phyloP scores from a whole-genome alignment of 1,139 yeast genomes.

The Taphrina pruni region DNA sequence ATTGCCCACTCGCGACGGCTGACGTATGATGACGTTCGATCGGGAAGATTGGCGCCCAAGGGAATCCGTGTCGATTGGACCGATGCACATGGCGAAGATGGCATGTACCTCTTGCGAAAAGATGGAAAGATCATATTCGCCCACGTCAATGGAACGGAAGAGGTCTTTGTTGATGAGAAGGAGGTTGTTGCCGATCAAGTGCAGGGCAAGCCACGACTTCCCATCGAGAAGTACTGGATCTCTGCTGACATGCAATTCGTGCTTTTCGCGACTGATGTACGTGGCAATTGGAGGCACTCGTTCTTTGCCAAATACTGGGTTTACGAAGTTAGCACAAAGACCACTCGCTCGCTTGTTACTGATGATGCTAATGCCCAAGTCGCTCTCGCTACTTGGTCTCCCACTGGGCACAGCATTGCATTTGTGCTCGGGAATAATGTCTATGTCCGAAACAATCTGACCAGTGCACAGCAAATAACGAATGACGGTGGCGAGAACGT shows the following conservation, averaged over 20 bases:
- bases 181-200: slow-evolving; percentile 26
- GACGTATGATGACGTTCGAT: slow-evolving; percentile 20
- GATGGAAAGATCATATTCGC: slow-evolving; percentile 17
- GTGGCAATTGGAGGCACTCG: slow-evolving; percentile 78
- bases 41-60: slow-evolving; percentile 7
- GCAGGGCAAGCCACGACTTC: slow-evolving; percentile 14
- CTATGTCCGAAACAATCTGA: slow-evolving; percentile 57
- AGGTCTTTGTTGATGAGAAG: slow-evolving; percentile 18
- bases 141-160: slow-evolving; percentile 28
- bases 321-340: slow-evolving; percentile 55
- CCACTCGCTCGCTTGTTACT: slow-evolving; percentile 47
- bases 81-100: slow-evolving; percentile 36
- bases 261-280: slow-evolving; percentile 55
- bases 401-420: slow-evolving; percentile 68
- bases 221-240: slow-evolving; percentile 29
- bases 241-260: slow-evolving; percentile 42
- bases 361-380: slow-evolving; percentile 20
- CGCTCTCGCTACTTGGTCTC: slow-evolving; percentile 69
- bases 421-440: slow-evolving; percentile 71
- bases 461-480: slow-evolving; percentile 59
- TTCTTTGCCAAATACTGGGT: slow-evolving; percentile 71
- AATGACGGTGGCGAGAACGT: slow-evolving; percentile 67
- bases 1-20: slow-evolving; percentile 28
- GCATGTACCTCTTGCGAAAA: slow-evolving; percentile 25
- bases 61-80: slow-evolving; percentile 34